phyloP scores from a whole-genome alignment of 345 rosid species.

The Murraya paniculata region DNA sequence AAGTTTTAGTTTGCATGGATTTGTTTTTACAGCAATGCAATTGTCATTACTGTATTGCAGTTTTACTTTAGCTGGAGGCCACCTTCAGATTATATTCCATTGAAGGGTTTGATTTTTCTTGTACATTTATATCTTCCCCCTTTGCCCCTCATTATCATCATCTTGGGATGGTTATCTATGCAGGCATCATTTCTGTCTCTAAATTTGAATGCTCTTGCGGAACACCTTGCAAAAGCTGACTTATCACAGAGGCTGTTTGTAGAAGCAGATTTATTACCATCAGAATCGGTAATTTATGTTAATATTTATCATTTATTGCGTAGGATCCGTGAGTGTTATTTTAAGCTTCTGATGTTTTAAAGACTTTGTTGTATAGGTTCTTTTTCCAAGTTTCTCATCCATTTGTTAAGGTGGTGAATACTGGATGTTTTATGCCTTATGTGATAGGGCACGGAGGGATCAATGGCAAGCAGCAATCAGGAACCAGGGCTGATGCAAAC shows the following conservation, averaged over 20 bases:
- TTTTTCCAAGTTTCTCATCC: not conserved
- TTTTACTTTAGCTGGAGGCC: not conserved
- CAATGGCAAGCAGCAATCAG: slow-evolving; percentile 15
- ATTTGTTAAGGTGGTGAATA: not conserved
- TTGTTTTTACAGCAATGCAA: not conserved
- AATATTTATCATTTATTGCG: not conserved
- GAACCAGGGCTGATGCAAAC: slow-evolving; percentile 25
- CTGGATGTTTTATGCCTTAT: slow-evolving; percentile 13
- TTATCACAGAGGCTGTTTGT: slow-evolving; percentile 66
- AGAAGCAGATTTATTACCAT: slow-evolving; percentile 64
- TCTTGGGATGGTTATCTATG: slow-evolving; percentile 7
- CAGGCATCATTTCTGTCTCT: slow-evolving; percentile 69
- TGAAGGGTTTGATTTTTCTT: not conserved
- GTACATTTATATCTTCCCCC: not conserved
- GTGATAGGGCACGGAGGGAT: slow-evolving; percentile 29
- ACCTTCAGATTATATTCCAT: not conserved
- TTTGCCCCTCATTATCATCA: not conserved
- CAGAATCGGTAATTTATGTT: slow-evolving; percentile 48
- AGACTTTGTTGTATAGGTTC: not conserved
- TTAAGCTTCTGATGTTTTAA: not conserved
- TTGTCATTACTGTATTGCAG: not conserved
- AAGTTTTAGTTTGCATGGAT: not conserved
- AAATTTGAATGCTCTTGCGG: slow-evolving; percentile 60
- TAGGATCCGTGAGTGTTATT: not conserved
- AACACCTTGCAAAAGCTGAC: slow-evolving; percentile 61